These are phyloP conservation scores for Trametes hirsuta DNA, from an alignment of 1,284 basidiomycete species.

Conservation along the genomic window DNA sequence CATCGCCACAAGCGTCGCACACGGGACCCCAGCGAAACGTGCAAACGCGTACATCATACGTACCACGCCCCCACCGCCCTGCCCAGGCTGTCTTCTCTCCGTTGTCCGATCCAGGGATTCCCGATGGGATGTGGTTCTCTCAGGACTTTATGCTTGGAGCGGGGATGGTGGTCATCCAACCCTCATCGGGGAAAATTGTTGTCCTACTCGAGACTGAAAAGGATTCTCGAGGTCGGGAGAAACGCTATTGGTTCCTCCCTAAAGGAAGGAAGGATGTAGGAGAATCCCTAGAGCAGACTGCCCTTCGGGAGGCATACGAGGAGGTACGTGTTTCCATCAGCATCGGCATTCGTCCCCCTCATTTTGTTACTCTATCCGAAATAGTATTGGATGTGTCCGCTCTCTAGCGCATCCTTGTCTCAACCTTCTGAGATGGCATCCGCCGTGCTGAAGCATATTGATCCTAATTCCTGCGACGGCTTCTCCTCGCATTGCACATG, in stretches of 20 bases:
- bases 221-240: neutral
- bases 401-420: too few relatives aligned
- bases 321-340: slow-evolving; percentile 45
- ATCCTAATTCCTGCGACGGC: neutral
- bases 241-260: slow-evolving; percentile 53
- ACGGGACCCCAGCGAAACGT: neutral
- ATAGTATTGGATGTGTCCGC: too few relatives aligned
- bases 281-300: slow-evolving; percentile 59
- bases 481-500: neutral
- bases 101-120: slow-evolving; percentile 36
- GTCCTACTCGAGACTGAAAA: slow-evolving; percentile 41
- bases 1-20: neutral
- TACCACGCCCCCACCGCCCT: neutral
- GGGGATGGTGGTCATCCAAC: slow-evolving; percentile 64
- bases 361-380: neutral
- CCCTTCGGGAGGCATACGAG: slow-evolving; percentile 65
- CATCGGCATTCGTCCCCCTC: neutral
- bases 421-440: too few relatives aligned
- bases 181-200: slow-evolving; percentile 42
- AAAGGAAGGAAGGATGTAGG: slow-evolving; percentile 66
- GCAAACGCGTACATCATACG: neutral
- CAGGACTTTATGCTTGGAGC: slow-evolving; percentile 58
- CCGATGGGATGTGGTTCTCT: slow-evolving; percentile 47
- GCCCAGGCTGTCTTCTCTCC: slow-evolving; percentile 19
- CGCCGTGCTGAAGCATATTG: neutral